Conservation (phyloP, 768 basidiomycete genomes). For the Leccinum incarnatum region DNA sequence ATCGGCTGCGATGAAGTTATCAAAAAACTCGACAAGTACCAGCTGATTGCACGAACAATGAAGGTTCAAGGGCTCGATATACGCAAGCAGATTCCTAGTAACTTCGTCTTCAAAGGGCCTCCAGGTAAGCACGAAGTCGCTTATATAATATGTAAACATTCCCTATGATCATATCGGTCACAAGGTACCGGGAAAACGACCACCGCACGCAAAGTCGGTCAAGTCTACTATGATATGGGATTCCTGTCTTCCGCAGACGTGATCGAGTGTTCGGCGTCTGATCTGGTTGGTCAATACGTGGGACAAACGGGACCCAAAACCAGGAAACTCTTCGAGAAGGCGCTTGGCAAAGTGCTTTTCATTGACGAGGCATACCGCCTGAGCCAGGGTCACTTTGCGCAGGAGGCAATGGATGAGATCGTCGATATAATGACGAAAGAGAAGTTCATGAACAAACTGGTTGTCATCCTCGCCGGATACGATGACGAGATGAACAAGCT, state of each 20-base stretch:
- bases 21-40: conserved; percentile 47
- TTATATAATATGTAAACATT: too few relatives aligned
- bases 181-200: conserved; percentile 66
- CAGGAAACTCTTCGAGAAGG: conserved; percentile 56
- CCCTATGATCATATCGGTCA: neutral
- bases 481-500: conserved; percentile 64
- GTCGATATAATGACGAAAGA: conserved; percentile 62
- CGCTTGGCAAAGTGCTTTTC: conserved; percentile 65
- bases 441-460: conserved; percentile 52
- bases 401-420: conserved; percentile 72
- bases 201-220: conserved; percentile 57
- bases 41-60: conserved; percentile 44
- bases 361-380: conserved; percentile 72
- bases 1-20: conserved; percentile 59
- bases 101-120: conserved; percentile 71
- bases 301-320: conserved; percentile 74
- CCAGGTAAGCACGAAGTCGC: conserved; percentile 43
- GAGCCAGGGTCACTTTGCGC: conserved; percentile 57
- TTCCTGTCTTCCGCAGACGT: conserved; percentile 51
- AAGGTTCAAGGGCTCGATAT: conserved; percentile 42
- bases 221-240: conserved; percentile 65
- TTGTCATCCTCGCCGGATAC: conserved; percentile 71
- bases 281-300: conserved; percentile 66
- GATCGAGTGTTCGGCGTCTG: conserved; percentile 65
- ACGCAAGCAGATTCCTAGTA: conserved; percentile 54